These are phyloP conservation scores for Solanum verrucosum DNA, from an alignment of 257 asterid genomes.

Conservation along the genomic window DNA sequence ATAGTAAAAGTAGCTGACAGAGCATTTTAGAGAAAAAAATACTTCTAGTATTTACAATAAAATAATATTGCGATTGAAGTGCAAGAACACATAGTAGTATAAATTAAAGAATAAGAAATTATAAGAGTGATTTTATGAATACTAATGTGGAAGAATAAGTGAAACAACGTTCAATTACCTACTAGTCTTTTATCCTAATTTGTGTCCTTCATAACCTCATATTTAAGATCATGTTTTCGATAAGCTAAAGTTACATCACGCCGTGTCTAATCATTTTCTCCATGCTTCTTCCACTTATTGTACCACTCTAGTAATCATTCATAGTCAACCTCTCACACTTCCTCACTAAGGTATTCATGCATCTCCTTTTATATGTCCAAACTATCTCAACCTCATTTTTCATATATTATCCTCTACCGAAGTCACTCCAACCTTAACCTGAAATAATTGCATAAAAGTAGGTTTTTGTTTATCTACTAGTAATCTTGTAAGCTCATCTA, in stretches of 20 bases:
- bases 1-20: background rate
- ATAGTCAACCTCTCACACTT: background rate
- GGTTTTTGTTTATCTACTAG: background rate
- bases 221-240: background rate
- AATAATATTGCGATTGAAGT: background rate
- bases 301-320: background rate
- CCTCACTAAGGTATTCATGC: background rate
- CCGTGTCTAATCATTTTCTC: background rate
- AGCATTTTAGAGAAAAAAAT: background rate
- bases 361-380: rapidly evolving
- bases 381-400: background rate
- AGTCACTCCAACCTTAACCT: background rate
- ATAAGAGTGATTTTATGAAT: background rate
- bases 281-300: background rate
- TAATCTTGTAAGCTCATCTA: background rate
- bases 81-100: background rate
- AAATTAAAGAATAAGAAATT: background rate
- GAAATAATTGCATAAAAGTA: no score
- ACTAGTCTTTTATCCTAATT: background rate
- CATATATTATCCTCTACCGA: background rate
- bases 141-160: background rate
- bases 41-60: background rate
- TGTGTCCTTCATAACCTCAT: background rate
- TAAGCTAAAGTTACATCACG: background rate
- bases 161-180: background rate